phyloP scores from a whole-genome alignment of 129 eudicot genomes.

The Mikania micrantha region DNA sequence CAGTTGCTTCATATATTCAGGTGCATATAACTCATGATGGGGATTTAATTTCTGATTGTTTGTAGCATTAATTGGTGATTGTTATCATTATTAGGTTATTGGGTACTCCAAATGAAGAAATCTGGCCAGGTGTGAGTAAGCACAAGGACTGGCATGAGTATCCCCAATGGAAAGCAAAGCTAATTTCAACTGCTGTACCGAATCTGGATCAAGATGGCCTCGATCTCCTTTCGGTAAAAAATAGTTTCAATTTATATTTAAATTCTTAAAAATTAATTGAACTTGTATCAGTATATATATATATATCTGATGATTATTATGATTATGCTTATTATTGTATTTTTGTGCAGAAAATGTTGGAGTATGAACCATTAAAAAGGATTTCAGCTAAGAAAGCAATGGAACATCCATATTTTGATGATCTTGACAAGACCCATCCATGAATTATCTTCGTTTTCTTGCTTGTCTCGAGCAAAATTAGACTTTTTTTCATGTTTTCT shows the following conservation, averaged over 20 bases:
- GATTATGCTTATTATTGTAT: too few relatives aligned
- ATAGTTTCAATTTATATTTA: background rate
- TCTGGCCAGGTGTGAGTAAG: constrained; percentile 91
- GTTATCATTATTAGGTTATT: constrained; percentile 49
- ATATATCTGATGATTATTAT: background rate
- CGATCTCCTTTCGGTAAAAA: constrained; percentile 53
- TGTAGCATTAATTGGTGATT: constrained; percentile 1
- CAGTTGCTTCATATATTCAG: constrained; percentile 95
- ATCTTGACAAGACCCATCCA: constrained; percentile 54
- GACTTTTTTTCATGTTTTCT: background rate
- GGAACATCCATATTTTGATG: constrained; percentile 84
- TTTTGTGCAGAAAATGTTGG: constrained; percentile 59
- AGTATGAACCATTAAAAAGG: constrained; percentile 75
- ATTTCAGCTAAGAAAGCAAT: constrained; percentile 93
- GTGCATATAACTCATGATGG: constrained; percentile 22
- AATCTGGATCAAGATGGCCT: constrained; percentile 58
- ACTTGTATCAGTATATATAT: background rate
- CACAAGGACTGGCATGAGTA: constrained; percentile 86
- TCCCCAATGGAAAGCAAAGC: constrained; percentile 84
- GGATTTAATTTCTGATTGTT: background rate
- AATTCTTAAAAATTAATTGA: background rate
- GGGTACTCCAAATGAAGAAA: constrained; percentile 89
- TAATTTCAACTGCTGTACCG: constrained; percentile 50
- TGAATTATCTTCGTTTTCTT: constrained; percentile 13
- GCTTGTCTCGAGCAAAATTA: constrained; percentile 46